These are phyloP conservation scores for Petunia hybrid DNA, from an alignment of 305 asterid species.

Conservation along the genomic window DNA sequence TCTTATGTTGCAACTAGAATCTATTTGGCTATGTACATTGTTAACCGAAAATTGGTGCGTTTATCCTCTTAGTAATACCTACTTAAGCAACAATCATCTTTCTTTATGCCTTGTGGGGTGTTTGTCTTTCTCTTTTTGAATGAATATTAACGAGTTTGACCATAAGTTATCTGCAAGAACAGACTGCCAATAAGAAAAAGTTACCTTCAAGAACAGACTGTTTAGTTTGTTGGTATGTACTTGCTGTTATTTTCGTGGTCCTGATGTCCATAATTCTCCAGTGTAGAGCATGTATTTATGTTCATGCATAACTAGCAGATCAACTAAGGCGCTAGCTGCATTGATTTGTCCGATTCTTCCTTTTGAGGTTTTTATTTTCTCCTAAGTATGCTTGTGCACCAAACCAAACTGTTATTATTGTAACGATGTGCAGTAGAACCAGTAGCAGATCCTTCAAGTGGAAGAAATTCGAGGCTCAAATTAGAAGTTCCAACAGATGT, in stretches of 20 bases:
- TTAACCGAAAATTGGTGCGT: background rate
- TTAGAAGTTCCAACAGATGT: conserved; percentile 68
- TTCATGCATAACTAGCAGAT: background rate
- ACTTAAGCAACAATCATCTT: background rate
- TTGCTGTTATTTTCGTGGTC: background rate
- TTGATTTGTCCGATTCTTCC: background rate
- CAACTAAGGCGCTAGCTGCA: background rate
- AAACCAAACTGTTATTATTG: background rate
- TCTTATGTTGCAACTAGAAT: background rate
- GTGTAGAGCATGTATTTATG: background rate
- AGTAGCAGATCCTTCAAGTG: conserved; percentile 35
- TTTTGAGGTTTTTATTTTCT: conserved; percentile 1
- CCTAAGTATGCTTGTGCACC: background rate
- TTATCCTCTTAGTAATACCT: background rate
- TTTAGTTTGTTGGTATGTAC: background rate
- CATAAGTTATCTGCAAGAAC: background rate
- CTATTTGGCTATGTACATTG: background rate
- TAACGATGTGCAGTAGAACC: conserved; percentile 54
- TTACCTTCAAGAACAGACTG: background rate
- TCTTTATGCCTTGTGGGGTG: background rate
- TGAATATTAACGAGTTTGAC: background rate
- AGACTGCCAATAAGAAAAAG: background rate
- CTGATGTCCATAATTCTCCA: background rate
- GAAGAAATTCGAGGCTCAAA: conserved; percentile 75
- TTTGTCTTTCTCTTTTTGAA: background rate